Conservation (phyloP, 495 filamentous ascomycete genomes). For the Pseudoneurospora amorphoporcata region DNA sequence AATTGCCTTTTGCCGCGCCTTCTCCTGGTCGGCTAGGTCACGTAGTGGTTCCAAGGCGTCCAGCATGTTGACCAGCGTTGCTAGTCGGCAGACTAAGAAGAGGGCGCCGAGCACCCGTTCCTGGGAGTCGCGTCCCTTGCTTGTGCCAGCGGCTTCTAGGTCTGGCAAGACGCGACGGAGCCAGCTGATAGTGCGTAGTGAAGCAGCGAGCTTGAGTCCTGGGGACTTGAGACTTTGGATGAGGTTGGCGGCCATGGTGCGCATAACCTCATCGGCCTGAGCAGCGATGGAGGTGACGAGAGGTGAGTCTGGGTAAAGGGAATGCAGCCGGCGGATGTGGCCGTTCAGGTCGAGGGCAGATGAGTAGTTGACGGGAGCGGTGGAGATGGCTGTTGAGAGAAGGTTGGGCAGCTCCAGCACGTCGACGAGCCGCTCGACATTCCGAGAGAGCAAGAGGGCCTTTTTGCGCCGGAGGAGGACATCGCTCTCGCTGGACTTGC, state of each 20-base stretch:
- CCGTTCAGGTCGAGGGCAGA: conserved; percentile 84
- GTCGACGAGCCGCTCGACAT: conserved; percentile 82
- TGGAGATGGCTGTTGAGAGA: conserved; percentile 50
- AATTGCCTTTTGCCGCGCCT: conserved; percentile 30
- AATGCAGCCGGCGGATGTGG: conserved; percentile 83
- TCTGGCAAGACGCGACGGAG: conserved; percentile 80
- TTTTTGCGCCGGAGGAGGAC: conserved; percentile 66
- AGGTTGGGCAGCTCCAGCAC: conserved; percentile 86
- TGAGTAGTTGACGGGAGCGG: conserved; percentile 58
- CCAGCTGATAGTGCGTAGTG: conserved; percentile 88
- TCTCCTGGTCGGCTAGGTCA: conserved; percentile 85
- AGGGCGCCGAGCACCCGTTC: conserved; percentile 65
- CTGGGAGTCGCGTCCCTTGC: conserved; percentile 38
- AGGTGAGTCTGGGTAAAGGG: conserved; percentile 68
- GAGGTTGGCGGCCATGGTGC: conserved; percentile 76
- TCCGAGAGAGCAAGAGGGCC: conserved; percentile 75
- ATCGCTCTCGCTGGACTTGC: conserved; percentile 56
- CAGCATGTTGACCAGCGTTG: conserved; percentile 69
- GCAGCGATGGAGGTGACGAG: conserved; percentile 60
- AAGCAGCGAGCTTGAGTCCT: conserved; percentile 77
- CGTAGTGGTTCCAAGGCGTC: conserved; percentile 77
- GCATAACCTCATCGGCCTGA: conserved; percentile 83
- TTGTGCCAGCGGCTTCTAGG: conserved; percentile 42
- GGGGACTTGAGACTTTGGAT: conserved; percentile 66
- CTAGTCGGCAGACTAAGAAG: conserved; percentile 78